Base-by-base conservation (phyloP, 2,329 filamentous ascomycete genomes). In the Cladosporium phlei region DNA sequence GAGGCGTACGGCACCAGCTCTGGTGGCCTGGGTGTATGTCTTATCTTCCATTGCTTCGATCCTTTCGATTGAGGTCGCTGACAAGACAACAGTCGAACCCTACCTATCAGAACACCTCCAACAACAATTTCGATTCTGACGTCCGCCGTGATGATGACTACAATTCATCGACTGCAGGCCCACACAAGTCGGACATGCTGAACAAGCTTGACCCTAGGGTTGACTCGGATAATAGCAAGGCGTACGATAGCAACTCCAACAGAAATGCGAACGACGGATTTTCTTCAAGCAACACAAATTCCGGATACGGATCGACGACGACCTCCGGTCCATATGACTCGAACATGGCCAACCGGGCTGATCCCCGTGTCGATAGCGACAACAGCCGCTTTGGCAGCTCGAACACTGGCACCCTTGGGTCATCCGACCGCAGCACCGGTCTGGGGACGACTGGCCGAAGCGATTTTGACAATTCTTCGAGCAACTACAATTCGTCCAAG, bases 171-270 rank as follows among this genome's bases (percentile, higher is more conserved):
- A 56, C 55, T 25, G 32, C 38, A 12, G 52, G 47, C 5, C 51
- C 54, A 25, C 47, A 56, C 35, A 35, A 50, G 16, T 50, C 44
- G 14, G 46, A 54, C 28, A 33, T 46, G 30, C n/a, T 50, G 45
- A 53, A 55, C 49, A 47, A 40, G n/a, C 30, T 38, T 4, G 52
- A 54, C 12, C 52, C 48, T 38, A 44, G 40, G 10, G 49, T 52
- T 11, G 51, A 52, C 20, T 28, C 32, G 19, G 19, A 44, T 21
- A 22, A 27, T 11, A 24, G 19, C 5, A 34, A 37, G 38, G 19
- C 21, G 16, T 16, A 37, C 10, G 16, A 24, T 17, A 37, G 32
- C 7, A 37, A 29, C 27, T 46, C 42, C 7, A 37, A 29, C 27
- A 34, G 3, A n/a, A 33, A 14, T 33, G 16, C 30, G 1, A 3